These are phyloP conservation scores for Podospora bellae-mahoneyi DNA, from an alignment of 495 filamentous ascomycete species.

Conservation along the genomic window DNA sequence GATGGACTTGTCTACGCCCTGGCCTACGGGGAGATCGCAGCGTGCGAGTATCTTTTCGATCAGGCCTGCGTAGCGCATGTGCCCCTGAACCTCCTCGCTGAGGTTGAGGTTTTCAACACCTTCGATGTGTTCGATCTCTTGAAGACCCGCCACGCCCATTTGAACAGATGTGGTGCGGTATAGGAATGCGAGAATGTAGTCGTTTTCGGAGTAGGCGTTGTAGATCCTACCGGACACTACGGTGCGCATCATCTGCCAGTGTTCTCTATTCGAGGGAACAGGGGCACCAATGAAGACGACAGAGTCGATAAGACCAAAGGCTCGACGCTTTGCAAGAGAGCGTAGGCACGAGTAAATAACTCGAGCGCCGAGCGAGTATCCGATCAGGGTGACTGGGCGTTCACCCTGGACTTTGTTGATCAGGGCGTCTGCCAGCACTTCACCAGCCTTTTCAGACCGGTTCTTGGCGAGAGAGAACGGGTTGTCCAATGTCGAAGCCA, in stretches of 20 bases:
- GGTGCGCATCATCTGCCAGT: slow-evolving; percentile 67
- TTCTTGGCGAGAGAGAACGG: slow-evolving; percentile 76
- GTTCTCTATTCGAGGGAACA: slow-evolving; percentile 58
- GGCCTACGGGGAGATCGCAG: slow-evolving; percentile 66
- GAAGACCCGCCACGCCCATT: slow-evolving; percentile 71
- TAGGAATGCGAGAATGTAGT: slow-evolving; percentile 71
- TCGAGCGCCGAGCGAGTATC: slow-evolving; percentile 79
- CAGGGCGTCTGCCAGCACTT: slow-evolving; percentile 77
- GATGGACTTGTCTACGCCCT: slow-evolving; percentile 49
- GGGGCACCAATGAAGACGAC: slow-evolving; percentile 82
- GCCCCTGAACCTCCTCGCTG: slow-evolving; percentile 67
- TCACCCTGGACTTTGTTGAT: slow-evolving; percentile 83
- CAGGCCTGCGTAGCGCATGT: slow-evolving; percentile 66
- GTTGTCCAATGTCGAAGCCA: slow-evolving; percentile 69
- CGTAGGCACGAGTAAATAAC: slow-evolving; percentile 76
- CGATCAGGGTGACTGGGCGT: slow-evolving; percentile 76
- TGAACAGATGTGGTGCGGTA: slow-evolving; percentile 76
- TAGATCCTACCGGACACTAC: slow-evolving; percentile 71
- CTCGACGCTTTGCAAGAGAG: slow-evolving; percentile 62
- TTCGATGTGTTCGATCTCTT: slow-evolving; percentile 58
- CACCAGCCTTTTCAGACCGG: slow-evolving; percentile 76
- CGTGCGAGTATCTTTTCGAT: slow-evolving; percentile 64
- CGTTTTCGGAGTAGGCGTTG: slow-evolving; percentile 75
- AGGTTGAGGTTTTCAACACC: slow-evolving; percentile 75
- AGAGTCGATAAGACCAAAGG: slow-evolving; percentile 76